Percentiles rank a stretch among this genome's conserved stretches.
Conservation (phyloP, 805 yeast species). For the Starmerella sp. region DNA sequence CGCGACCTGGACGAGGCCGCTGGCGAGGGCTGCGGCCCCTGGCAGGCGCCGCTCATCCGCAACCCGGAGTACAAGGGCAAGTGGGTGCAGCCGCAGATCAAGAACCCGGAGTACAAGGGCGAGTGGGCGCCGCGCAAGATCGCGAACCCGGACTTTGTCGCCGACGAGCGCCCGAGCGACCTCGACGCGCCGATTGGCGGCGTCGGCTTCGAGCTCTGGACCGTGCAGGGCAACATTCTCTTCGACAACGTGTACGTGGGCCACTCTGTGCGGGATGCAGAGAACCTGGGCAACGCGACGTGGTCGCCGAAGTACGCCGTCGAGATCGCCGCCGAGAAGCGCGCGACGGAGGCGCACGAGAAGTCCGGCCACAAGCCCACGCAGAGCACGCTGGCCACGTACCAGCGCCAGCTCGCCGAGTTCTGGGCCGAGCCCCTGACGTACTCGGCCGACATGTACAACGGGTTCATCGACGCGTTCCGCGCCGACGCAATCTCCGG, state of each 20-base stretch:
- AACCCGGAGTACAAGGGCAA: slow-evolving; percentile 68
- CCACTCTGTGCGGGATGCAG: slow-evolving; percentile 75
- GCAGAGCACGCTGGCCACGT: slow-evolving; percentile 12
- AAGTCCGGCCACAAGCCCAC: slow-evolving; percentile 11
- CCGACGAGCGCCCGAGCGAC: slow-evolving; percentile 38
- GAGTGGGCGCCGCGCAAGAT: slow-evolving; percentile 59
- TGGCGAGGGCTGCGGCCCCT: slow-evolving; percentile 65
- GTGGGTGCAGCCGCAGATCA: slow-evolving; percentile 59
- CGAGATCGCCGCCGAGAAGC: slow-evolving; percentile 26
- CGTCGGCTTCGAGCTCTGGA: slow-evolving; percentile 82
- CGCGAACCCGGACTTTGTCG: slow-evolving; percentile 59
- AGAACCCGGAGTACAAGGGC: slow-evolving; percentile 71
- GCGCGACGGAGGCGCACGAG: slow-evolving; percentile 20
- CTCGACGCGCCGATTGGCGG: slow-evolving; percentile 57
- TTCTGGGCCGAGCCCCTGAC: slow-evolving; percentile 29
- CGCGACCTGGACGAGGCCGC: slow-evolving; percentile 24
- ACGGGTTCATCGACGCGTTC: slow-evolving; percentile 27
- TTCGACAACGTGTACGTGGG: slow-evolving; percentile 82
- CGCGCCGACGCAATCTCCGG: slow-evolving; percentile 27
- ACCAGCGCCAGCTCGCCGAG: slow-evolving; percentile 21
- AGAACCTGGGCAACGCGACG: slow-evolving; percentile 66
- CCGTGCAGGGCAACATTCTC: slow-evolving; percentile 61
- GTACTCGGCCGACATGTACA: slow-evolving; percentile 23
- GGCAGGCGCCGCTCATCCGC: slow-evolving; percentile 55
- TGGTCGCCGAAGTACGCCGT: slow-evolving; percentile 35